phyloP scores from a whole-genome alignment of 108 stramenopile species.

The Heterococcus sp. region DNA sequence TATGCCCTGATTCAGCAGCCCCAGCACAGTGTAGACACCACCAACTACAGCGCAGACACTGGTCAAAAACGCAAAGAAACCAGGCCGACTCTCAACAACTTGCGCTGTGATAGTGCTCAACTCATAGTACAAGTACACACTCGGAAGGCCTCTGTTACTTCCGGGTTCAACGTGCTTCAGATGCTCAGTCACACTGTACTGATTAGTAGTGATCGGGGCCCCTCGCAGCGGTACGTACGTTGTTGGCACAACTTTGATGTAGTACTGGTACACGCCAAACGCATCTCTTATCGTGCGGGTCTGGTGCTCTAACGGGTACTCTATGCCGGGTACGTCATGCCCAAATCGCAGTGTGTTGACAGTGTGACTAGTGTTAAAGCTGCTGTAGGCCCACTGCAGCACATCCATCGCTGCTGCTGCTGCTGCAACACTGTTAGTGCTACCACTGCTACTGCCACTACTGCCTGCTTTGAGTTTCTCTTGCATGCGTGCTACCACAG shows the following conservation, averaged over 20 bases:
- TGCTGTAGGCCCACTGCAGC: slow-evolving; percentile 11
- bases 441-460: neutral
- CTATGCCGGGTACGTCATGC: slow-evolving; percentile 43
- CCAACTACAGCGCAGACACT: slow-evolving; percentile 57
- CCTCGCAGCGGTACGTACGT: slow-evolving; percentile 72
- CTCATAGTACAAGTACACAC: slow-evolving; percentile 96
- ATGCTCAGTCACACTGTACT: slow-evolving; percentile 95
- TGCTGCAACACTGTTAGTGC: too few species aligned
- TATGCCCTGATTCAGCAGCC: slow-evolving; percentile 30
- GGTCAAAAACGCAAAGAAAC: slow-evolving; percentile 62
- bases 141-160: slow-evolving; percentile 75
- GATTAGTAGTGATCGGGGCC: slow-evolving; percentile 74
- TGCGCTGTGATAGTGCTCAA: slow-evolving; percentile 83
- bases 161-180: slow-evolving; percentile 86
- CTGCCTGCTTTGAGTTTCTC: too few species aligned
- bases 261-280: slow-evolving; percentile 85
- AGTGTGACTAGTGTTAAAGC: slow-evolving; percentile 52
- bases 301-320: slow-evolving; percentile 74
- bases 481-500: too few species aligned
- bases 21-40: slow-evolving; percentile 45
- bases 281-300: slow-evolving; percentile 57
- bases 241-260: slow-evolving; percentile 90
- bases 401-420: too few species aligned
- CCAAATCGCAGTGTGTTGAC: slow-evolving; percentile 47
- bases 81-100: slow-evolving; percentile 78